Conservation (phyloP, 2,329 filamentous ascomycete genomes). For the Aspergillus sp. region DNA sequence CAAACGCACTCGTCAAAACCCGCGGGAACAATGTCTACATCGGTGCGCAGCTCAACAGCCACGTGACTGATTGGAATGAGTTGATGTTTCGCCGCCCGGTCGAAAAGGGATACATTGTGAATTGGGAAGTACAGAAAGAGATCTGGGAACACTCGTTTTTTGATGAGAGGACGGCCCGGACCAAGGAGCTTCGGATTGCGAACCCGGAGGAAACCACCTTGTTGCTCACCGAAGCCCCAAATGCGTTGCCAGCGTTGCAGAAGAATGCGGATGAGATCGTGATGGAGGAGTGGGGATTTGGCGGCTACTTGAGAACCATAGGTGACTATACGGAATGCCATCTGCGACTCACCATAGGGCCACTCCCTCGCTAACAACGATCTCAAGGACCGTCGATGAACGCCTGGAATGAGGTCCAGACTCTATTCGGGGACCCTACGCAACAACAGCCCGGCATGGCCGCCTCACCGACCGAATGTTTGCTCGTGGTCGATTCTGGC, state of each 20-base stretch:
- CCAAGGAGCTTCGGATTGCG: constrained; percentile 37
- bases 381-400: constrained; percentile 68
- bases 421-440: constrained; percentile 62
- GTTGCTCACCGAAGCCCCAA: constrained; percentile 81
- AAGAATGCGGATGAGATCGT: constrained; percentile 93
- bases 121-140: constrained; percentile 93
- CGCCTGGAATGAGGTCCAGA: constrained; percentile 76
- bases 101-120: constrained; percentile 92
- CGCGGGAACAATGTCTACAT: constrained; percentile 78
- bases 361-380: background rate
- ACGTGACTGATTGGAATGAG: constrained; percentile 86
- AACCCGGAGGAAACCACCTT: constrained; percentile 81
- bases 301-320: constrained; percentile 74
- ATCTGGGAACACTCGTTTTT: constrained; percentile 93
- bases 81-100: constrained; percentile 83
- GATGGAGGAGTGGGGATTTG: constrained; percentile 95
- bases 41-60: constrained; percentile 68
- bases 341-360: background rate
- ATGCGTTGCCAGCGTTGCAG: constrained; percentile 76
- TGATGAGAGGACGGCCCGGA: constrained; percentile 63
- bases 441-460: constrained; percentile 40
- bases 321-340: constrained; percentile 50
- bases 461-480: constrained; percentile 66
- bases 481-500: constrained; percentile 87
- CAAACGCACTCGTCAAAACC: constrained; percentile 85